Conservation (phyloP, 495 filamentous ascomycete genomes). For the Pseudomonodictys pantanalensis region DNA sequence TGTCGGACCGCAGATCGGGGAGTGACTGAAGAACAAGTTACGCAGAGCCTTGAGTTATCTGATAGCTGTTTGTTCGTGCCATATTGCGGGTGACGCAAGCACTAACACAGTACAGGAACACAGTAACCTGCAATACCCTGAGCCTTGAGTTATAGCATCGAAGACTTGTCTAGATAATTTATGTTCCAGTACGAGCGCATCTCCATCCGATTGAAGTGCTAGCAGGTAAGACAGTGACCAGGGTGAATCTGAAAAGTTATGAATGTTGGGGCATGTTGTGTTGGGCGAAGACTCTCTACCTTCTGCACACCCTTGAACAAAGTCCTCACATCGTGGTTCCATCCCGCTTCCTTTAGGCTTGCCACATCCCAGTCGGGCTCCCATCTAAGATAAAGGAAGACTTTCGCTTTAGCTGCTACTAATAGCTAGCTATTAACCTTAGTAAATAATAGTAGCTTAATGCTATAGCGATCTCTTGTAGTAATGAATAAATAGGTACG, state of each 20-base stretch:
- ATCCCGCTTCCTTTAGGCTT: slow-evolving; percentile 42
- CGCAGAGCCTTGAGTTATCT: too few relatives aligned
- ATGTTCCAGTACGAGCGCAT: slow-evolving; percentile 50
- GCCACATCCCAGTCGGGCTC: slow-evolving; percentile 50
- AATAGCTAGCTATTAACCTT: slow-evolving; percentile 40
- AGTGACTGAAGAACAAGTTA: too few relatives aligned
- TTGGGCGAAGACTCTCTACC: too few relatives aligned
- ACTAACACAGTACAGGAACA: too few relatives aligned
- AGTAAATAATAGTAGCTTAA: slow-evolving; percentile 55
- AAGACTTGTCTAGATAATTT: slow-evolving; percentile 37
- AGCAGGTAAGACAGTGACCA: slow-evolving; percentile 35
- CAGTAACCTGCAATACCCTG: too few relatives aligned
- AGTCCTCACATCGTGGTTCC: slow-evolving; percentile 44
- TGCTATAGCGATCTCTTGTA: slow-evolving; percentile 52
- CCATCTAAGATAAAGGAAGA: slow-evolving; percentile 48
- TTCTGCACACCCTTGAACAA: slow-evolving; percentile 49
- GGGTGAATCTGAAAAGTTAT: too few relatives aligned
- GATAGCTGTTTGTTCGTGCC: too few relatives aligned
- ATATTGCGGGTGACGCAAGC: too few relatives aligned
- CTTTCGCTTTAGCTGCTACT: slow-evolving; percentile 48
- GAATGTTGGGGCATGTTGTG: too few relatives aligned
- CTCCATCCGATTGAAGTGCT: slow-evolving; percentile 33
- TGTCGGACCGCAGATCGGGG: slow-evolving; percentile 43
- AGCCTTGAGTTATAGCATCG: too few relatives aligned
- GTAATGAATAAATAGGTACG: slow-evolving; percentile 43